Base-by-base conservation (phyloP, 2,329 filamentous ascomycete species). In the Venturia pyrina region DNA sequence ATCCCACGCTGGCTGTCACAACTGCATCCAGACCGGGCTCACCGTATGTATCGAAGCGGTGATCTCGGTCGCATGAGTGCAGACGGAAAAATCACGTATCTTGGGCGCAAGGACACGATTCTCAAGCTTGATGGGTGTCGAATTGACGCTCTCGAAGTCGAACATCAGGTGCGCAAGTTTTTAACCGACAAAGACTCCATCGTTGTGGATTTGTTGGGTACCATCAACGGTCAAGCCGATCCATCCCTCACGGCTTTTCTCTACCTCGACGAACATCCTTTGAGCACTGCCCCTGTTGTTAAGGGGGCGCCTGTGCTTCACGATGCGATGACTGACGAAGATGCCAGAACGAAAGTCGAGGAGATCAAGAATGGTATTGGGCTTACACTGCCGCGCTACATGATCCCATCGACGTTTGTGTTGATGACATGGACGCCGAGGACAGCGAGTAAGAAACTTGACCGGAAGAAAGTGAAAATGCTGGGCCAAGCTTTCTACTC, bases 61-160 rank as follows among this genome's bases (percentile, higher is more conserved):
- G 93, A 97, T 73, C 81, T 96, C 0, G 93, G 96, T 1, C 83
- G 93, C 6, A 81, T 96, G 19, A 77, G 96, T 8, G 89, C 96
- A 73, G 50, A 56, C 17, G 87, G 86, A 0, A 91, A 88, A 57
- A 92, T 96, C 69, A 89, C 93, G 66, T 97, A 96, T 72, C 80
- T 96, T 2, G 93, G 93, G 2, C 85, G 93, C 15, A 89, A 89
- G 7, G 93, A 97, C 72, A 91, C 96, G 65, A 93, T 97, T 75
- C 88, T 96, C 68, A 97, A 97, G 74, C 82, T 97, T 3, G 86
- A 93, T 17, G 93, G 93, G 0, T 93, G 97, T 73, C 83, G 93
- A 15, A 82, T 97, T 0, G 93, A 97, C 72, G 89, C 96, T 67
- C 90, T 89, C 0, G 93, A 97, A 77, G 96, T 97, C 75, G 95